Conservation (phyloP, 805 yeast genomes). For the Nakazawaea holstii region DNA sequence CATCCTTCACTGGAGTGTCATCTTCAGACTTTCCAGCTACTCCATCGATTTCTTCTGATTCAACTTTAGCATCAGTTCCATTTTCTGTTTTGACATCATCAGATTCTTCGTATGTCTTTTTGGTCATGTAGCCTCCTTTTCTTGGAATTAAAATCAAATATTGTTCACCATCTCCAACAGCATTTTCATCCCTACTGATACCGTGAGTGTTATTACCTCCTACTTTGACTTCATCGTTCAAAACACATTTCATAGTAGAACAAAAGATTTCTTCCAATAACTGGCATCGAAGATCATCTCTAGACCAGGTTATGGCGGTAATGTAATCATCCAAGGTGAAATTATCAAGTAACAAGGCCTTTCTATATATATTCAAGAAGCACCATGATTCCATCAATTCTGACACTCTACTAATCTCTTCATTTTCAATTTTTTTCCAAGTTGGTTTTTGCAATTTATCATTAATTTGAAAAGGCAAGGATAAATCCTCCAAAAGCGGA, state of each 20-base stretch:
- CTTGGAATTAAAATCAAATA: constrained; percentile 9
- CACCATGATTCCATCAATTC: constrained; percentile 68
- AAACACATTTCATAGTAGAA: constrained; percentile 51
- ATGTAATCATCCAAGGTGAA: constrained; percentile 78
- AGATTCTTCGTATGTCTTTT: constrained; percentile 17
- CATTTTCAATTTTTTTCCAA: constrained; percentile 16
- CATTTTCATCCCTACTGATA: constrained; percentile 16
- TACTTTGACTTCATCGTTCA: constrained; percentile 36
- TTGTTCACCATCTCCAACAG: constrained; percentile 11
- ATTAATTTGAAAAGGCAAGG: constrained; percentile 21
- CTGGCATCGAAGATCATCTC: constrained; percentile 39
- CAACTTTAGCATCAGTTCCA: constrained; percentile 17
- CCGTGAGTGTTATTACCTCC: constrained; percentile 15
- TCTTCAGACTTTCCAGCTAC: constrained; percentile 23
- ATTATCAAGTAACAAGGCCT: constrained; percentile 59
- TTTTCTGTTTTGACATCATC: neutral
- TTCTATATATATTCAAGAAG: constrained; percentile 65
- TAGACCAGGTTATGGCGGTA: constrained; percentile 47
- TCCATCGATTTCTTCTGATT: constrained; percentile 21
- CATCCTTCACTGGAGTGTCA: constrained; percentile 14
- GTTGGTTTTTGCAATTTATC: constrained; percentile 18
- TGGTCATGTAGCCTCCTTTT: constrained; percentile 17
- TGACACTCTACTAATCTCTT: constrained; percentile 19
- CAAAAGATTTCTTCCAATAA: constrained; percentile 67
- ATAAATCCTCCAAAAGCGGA: constrained; percentile 23